A percentile compares a stretch with the other conserved stretches of the same genome.
These are phyloP conservation scores for Acanthochlamys bracteata DNA, from an alignment of 106 monocot species.

Conservation along the genomic window DNA sequence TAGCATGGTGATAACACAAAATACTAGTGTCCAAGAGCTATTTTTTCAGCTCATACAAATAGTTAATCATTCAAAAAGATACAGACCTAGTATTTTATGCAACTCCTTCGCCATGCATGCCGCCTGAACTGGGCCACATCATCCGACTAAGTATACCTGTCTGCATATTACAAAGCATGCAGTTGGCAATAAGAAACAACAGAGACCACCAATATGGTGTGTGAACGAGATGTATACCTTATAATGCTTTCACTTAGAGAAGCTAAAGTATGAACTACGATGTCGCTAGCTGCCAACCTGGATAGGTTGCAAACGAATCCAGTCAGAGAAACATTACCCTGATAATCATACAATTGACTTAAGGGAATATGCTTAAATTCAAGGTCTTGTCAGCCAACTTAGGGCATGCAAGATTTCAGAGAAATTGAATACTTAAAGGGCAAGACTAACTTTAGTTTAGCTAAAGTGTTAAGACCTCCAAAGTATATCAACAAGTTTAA, in stretches of 20 bases:
- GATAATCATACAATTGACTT: neutral
- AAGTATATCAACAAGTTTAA: too few species aligned
- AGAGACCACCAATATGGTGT: neutral
- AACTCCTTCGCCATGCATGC: constrained; percentile 97
- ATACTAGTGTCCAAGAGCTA: neutral
- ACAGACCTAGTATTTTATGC: constrained; percentile 85
- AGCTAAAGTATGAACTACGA: constrained; percentile 68
- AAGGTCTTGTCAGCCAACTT: too few species aligned
- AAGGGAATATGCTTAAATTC: too few species aligned
- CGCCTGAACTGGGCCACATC: constrained; percentile 93
- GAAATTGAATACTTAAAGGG: too few species aligned
- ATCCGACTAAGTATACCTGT: constrained; percentile 79
- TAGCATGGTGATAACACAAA: neutral
- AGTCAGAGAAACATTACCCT: constrained; percentile 98
- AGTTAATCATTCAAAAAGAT: neutral
- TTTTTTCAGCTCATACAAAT: too few species aligned
- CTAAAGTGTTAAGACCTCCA: too few species aligned
- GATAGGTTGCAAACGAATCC: constrained; percentile 74
- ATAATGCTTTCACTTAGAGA: constrained; percentile 68
- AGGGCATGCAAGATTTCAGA: too few species aligned
- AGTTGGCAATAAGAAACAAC: neutral
- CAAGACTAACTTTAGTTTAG: too few species aligned
- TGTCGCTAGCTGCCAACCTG: constrained; percentile 70
- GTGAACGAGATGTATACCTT: constrained; percentile 36
- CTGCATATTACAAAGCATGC: constrained; percentile 18